Conservation (phyloP, 208 protist genomes). For the Trichomonas vaginalis region DNA sequence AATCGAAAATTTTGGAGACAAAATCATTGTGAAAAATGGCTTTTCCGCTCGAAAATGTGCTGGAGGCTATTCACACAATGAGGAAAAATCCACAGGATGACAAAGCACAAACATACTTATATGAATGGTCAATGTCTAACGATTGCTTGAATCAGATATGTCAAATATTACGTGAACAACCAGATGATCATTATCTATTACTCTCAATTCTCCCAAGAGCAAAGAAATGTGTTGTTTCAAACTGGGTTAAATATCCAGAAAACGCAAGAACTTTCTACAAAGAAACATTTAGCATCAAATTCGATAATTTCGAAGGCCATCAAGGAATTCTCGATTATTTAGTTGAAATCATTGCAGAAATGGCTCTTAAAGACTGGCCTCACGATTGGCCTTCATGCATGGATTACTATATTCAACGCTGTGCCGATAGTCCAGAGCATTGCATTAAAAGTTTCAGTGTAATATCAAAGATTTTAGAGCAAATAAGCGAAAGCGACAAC, state of each 20-base stretch:
- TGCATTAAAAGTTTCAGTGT: background rate
- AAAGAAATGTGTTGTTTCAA: background rate
- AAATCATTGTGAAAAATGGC: background rate
- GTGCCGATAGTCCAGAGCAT: background rate
- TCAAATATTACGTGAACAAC: background rate
- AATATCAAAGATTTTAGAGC: background rate
- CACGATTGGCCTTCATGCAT: background rate
- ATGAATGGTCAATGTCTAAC: background rate
- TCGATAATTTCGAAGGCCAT: background rate
- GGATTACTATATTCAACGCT: background rate
- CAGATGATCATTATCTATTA: background rate
- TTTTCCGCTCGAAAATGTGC: background rate
- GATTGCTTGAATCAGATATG: background rate
- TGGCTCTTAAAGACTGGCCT: background rate
- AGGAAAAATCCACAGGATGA: background rate
- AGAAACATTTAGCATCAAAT: background rate
- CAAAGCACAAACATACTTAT: background rate
- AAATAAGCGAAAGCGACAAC: background rate
- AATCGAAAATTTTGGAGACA: background rate
- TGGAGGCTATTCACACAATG: background rate
- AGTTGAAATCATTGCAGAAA: background rate
- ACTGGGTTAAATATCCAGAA: background rate
- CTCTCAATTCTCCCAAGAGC: background rate
- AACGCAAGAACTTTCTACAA: background rate
- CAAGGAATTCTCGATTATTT: background rate